A percentile compares a stretch with the other conserved stretches of the same genome.
Conservation (phyloP, 1,139 yeast genomes). For the Meyerozyma athensensis region DNA sequence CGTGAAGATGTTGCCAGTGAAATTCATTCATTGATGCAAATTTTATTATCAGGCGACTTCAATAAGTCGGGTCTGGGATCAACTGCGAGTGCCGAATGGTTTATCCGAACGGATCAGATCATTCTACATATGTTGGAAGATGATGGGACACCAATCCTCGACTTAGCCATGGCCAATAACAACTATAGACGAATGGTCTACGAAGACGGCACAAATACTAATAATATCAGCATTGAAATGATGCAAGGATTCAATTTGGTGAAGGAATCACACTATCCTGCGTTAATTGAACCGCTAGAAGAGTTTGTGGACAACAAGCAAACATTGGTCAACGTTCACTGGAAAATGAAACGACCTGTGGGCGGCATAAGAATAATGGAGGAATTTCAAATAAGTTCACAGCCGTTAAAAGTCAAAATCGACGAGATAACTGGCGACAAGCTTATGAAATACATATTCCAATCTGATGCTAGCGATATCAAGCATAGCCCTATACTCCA, state of each 20-base stretch:
- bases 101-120: slow-evolving; percentile 51
- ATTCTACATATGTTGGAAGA: slow-evolving; percentile 42
- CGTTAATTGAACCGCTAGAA: slow-evolving; percentile 30
- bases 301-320: slow-evolving; percentile 9
- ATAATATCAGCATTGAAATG: slow-evolving; percentile 40
- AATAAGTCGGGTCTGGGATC: slow-evolving; percentile 6
- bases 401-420: slow-evolving; percentile 52
- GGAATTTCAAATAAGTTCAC: slow-evolving; percentile 45
- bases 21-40: slow-evolving; percentile 34
- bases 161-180: slow-evolving; percentile 37
- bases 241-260: slow-evolving; percentile 39
- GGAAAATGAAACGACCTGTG: slow-evolving; percentile 63
- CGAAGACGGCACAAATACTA: slow-evolving; percentile 41
- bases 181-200: slow-evolving; percentile 43
- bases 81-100: slow-evolving; percentile 44
- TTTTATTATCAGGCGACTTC: slow-evolving; percentile 35
- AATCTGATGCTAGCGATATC: slow-evolving; percentile 30
- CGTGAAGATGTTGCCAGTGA: slow-evolving; percentile 29
- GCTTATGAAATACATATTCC: slow-evolving; percentile 53
- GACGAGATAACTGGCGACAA: slow-evolving; percentile 60
- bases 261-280: slow-evolving; percentile 29
- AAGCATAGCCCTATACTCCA: slow-evolving; percentile 26
- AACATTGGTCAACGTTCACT: slow-evolving; percentile 41
- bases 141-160: slow-evolving; percentile 38
- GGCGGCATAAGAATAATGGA: slow-evolving; percentile 67